A percentile compares a stretch with the other conserved stretches of the same genome.
Conservation (phyloP, 75 land plant species). For the Gnetum montanum region DNA sequence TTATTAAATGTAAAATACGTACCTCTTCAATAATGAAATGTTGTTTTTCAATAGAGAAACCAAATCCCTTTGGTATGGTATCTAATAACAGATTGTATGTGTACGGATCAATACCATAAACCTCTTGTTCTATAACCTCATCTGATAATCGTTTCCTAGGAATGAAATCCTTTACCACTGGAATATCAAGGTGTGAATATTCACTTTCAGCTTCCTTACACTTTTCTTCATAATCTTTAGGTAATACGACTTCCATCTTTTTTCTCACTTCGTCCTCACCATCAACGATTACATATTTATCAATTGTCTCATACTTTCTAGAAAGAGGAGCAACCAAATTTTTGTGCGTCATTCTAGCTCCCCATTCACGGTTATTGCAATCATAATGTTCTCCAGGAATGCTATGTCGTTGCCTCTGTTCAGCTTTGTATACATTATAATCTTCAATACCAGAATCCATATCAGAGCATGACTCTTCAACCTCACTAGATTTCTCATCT, state of each 20-base stretch:
- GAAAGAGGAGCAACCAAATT: constrained; percentile 94
- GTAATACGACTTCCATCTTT: constrained; percentile 86
- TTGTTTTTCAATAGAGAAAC: constrained; percentile 44
- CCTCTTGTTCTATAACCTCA: constrained; percentile 98
- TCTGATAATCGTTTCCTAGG: constrained; percentile 77
- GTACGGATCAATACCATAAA: constrained; percentile 98
- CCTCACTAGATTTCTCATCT: constrained; percentile 51
- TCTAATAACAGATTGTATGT: constrained; percentile 91
- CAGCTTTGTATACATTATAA: constrained; percentile 23
- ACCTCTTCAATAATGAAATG: constrained; percentile 90
- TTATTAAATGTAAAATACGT: too few relatives aligned
- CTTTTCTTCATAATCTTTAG: constrained; percentile 83
- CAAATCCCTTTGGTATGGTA: constrained; percentile 74
- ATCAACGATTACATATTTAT: constrained; percentile 78
- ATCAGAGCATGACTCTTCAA: constrained; percentile 70
- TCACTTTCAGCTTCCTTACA: constrained; percentile 52
- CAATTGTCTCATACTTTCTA: constrained; percentile 92
- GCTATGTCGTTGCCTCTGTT: constrained; percentile 13
- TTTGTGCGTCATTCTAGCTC: constrained; percentile 96
- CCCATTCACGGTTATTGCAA: constrained; percentile 76
- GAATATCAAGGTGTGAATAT: constrained; percentile 81
- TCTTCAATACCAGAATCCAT: constrained; percentile 34
- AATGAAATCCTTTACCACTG: constrained; percentile 84
- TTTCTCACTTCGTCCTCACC: constrained; percentile 72
- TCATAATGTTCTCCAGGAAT: constrained; percentile 24